Evolutionary conservation across 345 rosid species (phyloP).

Genomic region (Melaleuca quinquenervia): DNA sequence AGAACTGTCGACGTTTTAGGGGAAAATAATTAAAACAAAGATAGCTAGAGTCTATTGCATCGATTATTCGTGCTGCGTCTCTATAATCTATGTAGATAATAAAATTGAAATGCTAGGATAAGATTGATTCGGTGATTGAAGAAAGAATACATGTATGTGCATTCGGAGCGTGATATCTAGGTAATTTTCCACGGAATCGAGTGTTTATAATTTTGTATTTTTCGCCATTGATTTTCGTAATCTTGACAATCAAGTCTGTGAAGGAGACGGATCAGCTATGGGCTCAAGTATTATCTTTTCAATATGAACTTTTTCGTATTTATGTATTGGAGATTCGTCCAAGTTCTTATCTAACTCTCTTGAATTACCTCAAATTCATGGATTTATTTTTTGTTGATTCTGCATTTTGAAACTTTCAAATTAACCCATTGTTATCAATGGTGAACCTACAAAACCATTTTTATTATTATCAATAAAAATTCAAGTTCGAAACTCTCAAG

Average conservation of each 20-base stretch:
- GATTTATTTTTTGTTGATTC: not conserved
- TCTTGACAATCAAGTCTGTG: not conserved
- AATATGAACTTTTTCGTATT: too few species aligned
- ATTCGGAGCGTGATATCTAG: rapidly evolving
- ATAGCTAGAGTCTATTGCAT: not conserved
- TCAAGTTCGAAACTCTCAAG: too few species aligned
- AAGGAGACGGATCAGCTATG: too few species aligned
- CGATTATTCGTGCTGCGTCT: not conserved
- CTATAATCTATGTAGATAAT: not conserved
- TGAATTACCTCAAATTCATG: not conserved
- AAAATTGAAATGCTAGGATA: not conserved
- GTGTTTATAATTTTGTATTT: not conserved
- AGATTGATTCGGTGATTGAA: not conserved
- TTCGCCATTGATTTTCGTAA: not conserved
- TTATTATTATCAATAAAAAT: too few species aligned
- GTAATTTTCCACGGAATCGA: not conserved
- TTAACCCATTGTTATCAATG: too few species aligned
- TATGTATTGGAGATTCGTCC: not conserved
- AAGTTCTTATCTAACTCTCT: not conserved
- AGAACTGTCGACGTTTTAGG: not conserved
- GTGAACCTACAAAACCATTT: not conserved
- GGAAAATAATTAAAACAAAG: not conserved
- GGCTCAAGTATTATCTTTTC: not conserved
- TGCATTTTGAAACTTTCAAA: not conserved
- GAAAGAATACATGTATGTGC: not conserved